Base-by-base conservation (phyloP, 306 rosid genomes). In the Luffa aegyptiaca region DNA sequence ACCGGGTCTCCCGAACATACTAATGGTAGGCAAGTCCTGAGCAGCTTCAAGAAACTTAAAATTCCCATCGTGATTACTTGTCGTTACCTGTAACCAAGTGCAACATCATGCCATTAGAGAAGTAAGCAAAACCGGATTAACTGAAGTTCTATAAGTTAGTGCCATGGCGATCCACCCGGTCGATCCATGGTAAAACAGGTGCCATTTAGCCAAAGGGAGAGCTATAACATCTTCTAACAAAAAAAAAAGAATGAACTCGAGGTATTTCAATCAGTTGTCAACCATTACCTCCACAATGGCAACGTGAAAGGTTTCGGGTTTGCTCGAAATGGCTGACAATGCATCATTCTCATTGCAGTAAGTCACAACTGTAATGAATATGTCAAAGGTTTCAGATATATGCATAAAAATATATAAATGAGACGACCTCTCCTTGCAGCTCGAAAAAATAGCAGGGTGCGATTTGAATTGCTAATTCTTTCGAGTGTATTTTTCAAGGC, bases 21-120 rank as follows among this genome's bases (percentile, higher is more conserved):
- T 91, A 81, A 96, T 87, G 81, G 90, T 93, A 21, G 99, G 98
- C 92, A 96, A 87, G 84, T 91, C 94, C 88, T 96, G 93, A 1
- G 90, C 92, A 80, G 88, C 87, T 86, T 96, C 94, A 8, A 96
- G 97, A 85, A 96, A 96, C 79, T 90, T 86, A 85, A 90, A 91
- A 84, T 85, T 85, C 51, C 86, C 92, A 61, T 79, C 71, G 78
- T 79, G 81, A 61, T 87, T 70, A 81, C 89, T 87, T 77, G 90
- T 76, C 79, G 80, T 83, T 81, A 90, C 94, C 99, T 96, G 90
- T 46, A 61, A 83, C 65, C 80, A 71, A 12, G 26, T 13, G 9
- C 59, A 45, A 71, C 57, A 14, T 14, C 77, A 44, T 18, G 55
- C 26, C 46, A 73, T 66, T 56, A 56, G 6, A 59, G 45, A 13